These are phyloP conservation scores for Lasiosphaeria miniovina DNA, from an alignment of 495 filamentous ascomycete species.

Conservation along the genomic window DNA sequence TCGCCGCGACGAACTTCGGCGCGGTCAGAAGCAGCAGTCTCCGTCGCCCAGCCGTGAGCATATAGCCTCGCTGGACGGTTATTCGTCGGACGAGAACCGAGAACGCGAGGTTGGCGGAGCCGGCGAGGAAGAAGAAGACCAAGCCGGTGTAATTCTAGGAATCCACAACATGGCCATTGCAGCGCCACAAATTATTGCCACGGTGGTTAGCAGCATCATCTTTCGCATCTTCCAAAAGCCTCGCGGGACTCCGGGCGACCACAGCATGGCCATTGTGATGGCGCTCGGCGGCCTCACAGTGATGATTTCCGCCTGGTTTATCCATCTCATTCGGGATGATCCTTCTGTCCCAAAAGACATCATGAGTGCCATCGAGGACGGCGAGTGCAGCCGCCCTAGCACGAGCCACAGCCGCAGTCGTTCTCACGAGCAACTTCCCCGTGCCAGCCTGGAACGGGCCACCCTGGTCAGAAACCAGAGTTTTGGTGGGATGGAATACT, in stretches of 20 bases:
- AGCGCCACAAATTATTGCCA: slow-evolving; percentile 83
- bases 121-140: slow-evolving; percentile 56
- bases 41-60: slow-evolving; percentile 22
- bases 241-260: slow-evolving; percentile 74
- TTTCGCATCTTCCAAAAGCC: slow-evolving; percentile 81
- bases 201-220: slow-evolving; percentile 72
- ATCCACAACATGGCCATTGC: slow-evolving; percentile 91
- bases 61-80: slow-evolving; percentile 26
- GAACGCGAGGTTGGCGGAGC: slow-evolving; percentile 21
- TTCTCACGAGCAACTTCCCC: slow-evolving; percentile 32
- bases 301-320: slow-evolving; percentile 70
- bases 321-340: slow-evolving; percentile 46
- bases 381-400: slow-evolving; percentile 27
- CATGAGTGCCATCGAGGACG: slow-evolving; percentile 40
- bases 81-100: slow-evolving; percentile 30
- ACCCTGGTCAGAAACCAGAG: slow-evolving; percentile 45
- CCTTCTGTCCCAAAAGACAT: slow-evolving; percentile 32
- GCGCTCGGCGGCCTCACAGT: slow-evolving; percentile 76
- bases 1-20: slow-evolving; percentile 67
- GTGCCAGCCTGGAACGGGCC: slow-evolving; percentile 43
- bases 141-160: slow-evolving; percentile 84
- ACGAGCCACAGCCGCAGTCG: slow-evolving; percentile 27
- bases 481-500: slow-evolving; percentile 46
- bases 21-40: slow-evolving; percentile 37
- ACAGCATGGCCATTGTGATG: slow-evolving; percentile 81